These are phyloP conservation scores for Drechslera avenae DNA, from an alignment of 2,329 filamentous ascomycete species.

Conservation along the genomic window DNA sequence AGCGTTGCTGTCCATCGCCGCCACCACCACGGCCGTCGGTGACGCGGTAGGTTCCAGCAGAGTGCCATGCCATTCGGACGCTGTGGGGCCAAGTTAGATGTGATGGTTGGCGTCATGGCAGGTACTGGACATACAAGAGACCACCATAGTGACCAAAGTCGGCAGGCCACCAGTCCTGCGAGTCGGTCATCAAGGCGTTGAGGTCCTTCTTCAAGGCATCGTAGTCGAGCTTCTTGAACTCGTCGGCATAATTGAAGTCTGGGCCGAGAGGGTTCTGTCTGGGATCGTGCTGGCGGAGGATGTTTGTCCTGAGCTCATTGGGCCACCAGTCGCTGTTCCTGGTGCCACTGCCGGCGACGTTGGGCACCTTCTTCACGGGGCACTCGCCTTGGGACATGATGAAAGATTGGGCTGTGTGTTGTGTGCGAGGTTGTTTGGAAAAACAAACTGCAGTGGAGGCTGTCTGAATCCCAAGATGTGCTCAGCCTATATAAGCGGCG, in stretches of 20 bases:
- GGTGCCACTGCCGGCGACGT: slow-evolving; percentile 65
- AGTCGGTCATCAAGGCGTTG: slow-evolving; percentile 73
- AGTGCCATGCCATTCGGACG: slow-evolving; percentile 82
- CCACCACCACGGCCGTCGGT: slow-evolving; percentile 76
- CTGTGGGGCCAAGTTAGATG: slow-evolving; percentile 19
- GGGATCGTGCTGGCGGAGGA: slow-evolving; percentile 72
- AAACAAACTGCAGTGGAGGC: slow-evolving; percentile 10
- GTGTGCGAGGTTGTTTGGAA: slow-evolving; percentile 8
- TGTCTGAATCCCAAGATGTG: slow-evolving; percentile 1
- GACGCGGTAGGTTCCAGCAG: slow-evolving; percentile 77
- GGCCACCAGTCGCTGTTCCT: slow-evolving; percentile 78
- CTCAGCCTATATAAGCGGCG: slow-evolving; percentile 29
- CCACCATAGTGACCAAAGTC: slow-evolving; percentile 83
- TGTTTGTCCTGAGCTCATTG: slow-evolving; percentile 67
- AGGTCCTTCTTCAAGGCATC: slow-evolving; percentile 75
- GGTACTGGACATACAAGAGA: slow-evolving; percentile 58
- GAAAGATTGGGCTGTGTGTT: slow-evolving; percentile 23
- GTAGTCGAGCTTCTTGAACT: slow-evolving; percentile 75
- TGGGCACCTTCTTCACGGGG: slow-evolving; percentile 41
- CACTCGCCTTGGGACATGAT: slow-evolving; percentile 45
- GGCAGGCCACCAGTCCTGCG: slow-evolving; percentile 80
- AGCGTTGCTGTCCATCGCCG: slow-evolving; percentile 76
- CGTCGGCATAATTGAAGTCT: slow-evolving; percentile 73
- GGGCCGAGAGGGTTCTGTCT: slow-evolving; percentile 67
- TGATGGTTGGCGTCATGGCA: background rate